Percentiles rank a stretch among this genome's conserved stretches.
Conservation (phyloP, 495 filamentous ascomycete species). For the Hapsidospora chrysogenum region DNA sequence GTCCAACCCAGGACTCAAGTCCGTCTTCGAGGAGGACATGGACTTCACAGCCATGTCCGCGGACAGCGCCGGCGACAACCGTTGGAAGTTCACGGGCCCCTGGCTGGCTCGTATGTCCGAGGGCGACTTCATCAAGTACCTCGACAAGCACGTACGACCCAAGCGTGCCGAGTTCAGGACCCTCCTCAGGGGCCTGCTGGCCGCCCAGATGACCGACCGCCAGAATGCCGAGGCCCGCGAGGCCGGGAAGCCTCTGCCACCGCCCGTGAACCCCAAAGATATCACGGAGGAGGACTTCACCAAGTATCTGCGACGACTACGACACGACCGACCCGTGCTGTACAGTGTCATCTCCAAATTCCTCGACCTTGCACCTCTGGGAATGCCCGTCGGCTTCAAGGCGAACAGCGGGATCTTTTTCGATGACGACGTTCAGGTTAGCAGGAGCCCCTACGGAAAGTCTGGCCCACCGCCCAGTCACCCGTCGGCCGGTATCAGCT, state of each 20-base stretch:
- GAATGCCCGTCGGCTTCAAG: slow-evolving; percentile 5
- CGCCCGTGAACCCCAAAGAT: slow-evolving; percentile 14
- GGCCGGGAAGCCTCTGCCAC: slow-evolving; percentile 20
- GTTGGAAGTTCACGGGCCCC: slow-evolving; percentile 68
- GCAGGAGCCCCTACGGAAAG: slow-evolving; percentile 32
- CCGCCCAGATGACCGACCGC: slow-evolving; percentile 24
- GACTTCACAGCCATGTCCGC: slow-evolving; percentile 29
- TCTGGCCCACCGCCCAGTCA: slow-evolving; percentile 67
- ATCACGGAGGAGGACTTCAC: slow-evolving; percentile 44
- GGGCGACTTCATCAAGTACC: slow-evolving; percentile 50
- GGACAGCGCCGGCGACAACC: slow-evolving; percentile 13
- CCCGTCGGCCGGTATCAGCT: slow-evolving; percentile 79
- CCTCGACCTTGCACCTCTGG: slow-evolving; percentile 34
- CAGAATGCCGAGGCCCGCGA: slow-evolving; percentile 27
- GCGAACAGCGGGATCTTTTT: background rate
- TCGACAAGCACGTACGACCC: slow-evolving; percentile 42
- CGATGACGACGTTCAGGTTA: slow-evolving; percentile 5
- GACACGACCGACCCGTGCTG: slow-evolving; percentile 29
- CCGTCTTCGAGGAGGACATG: slow-evolving; percentile 42
- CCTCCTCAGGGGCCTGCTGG: slow-evolving; percentile 34
- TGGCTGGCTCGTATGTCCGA: slow-evolving; percentile 64
- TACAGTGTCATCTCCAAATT: slow-evolving; percentile 33
- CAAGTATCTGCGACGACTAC: slow-evolving; percentile 40
- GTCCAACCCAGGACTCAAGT: slow-evolving; percentile 5
- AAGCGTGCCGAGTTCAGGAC: slow-evolving; percentile 43